Base-by-base conservation (phyloP, 2,329 filamentous ascomycete species). In the Rhinocladiella mackenziei region DNA sequence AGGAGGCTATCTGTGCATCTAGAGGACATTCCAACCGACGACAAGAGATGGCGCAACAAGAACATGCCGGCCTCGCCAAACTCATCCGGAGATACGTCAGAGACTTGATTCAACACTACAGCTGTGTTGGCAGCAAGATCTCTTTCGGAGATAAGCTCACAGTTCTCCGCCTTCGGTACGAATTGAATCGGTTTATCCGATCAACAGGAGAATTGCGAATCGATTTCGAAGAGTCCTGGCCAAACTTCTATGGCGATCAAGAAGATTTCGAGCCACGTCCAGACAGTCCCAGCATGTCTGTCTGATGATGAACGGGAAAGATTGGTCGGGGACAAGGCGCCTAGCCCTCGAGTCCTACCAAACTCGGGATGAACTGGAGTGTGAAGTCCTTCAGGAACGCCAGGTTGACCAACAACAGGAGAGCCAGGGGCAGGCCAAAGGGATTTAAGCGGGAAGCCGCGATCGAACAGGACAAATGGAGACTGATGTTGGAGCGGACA, bases 131-230 rank as follows among this genome's bases (percentile, higher is more conserved):
- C n/a, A n/a, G n/a, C n/a, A n/a, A n/a, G n/a, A n/a, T n/a, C n/a
- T n/a, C n/a, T n/a, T n/a, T n/a, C n/a, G n/a, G n/a, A n/a, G n/a
- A n/a, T n/a, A n/a, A n/a, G n/a, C n/a, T n/a, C n/a, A n/a, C n/a
- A n/a, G n/a, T n/a, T 22, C 34, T 48, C 2, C 33, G 37, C 7
- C 43, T 51, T 14, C 49, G 41, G n/a, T 34, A 45, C 15, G 30
- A 15, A 4, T 33, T 46, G 11, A 36, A 37, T n/a, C n/a, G n/a
- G n/a, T n/a, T 45, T 10, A 39, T 48, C 26, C 31, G 34, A 19
- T 25, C 45, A 9, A 22, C 48, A 6, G 35, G 45, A 10, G 37
- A 48, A 29, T n/a, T 51, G n/a, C 29, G 32, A 9, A 11, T 15
- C 13, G 29, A 48, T 15, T 33, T 45, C 9, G 25, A 22, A n/a